Conservation (phyloP, 2,329 filamentous ascomycete genomes). For the Trichoderma lentiforme region DNA sequence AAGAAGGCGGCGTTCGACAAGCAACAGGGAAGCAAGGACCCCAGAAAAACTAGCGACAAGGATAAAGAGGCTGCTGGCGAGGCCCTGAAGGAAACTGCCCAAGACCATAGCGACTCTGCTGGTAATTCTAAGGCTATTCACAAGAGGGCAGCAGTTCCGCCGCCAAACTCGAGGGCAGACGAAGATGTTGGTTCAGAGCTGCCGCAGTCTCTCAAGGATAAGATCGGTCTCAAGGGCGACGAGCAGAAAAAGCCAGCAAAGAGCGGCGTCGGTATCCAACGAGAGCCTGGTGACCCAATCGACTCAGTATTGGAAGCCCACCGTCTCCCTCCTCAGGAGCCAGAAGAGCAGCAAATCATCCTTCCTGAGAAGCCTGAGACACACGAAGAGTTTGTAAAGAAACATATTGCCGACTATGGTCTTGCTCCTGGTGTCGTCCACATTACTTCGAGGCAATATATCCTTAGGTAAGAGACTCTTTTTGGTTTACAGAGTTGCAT, state of each 20-base stretch:
- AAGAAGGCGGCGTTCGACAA: conserved; percentile 35
- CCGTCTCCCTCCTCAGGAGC: conserved; percentile 9
- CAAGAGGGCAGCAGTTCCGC: conserved; percentile 23
- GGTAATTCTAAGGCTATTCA: not conserved
- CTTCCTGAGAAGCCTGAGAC: conserved; percentile 39
- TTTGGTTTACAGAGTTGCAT: conserved; percentile 23
- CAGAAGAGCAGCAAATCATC: not conserved
- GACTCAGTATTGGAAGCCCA: conserved; percentile 18
- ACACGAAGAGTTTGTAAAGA: conserved; percentile 53
- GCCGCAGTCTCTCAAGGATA: conserved; percentile 33
- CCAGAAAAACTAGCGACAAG: conserved; percentile 2
- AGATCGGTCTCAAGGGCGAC: conserved; percentile 24
- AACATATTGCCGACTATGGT: conserved; percentile 41
- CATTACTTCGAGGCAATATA: conserved; percentile 50
- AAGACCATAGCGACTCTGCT: not conserved
- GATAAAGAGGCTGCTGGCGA: conserved; percentile 5
- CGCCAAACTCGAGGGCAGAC: conserved; percentile 20
- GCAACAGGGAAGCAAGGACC: conserved; percentile 15
- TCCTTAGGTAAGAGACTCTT: conserved; percentile 52
- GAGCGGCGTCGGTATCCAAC: not conserved
- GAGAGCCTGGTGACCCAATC: not conserved
- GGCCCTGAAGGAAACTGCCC: conserved; percentile 1
- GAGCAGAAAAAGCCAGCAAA: conserved; percentile 2
- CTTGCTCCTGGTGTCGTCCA: conserved; percentile 51
- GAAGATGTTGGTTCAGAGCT: conserved; percentile 29